Evolutionary conservation across 352 stramenopile genomes (phyloP), one percentile per base, ranked within the genome.

Genomic region (Phytophthora parvispora): DNA sequence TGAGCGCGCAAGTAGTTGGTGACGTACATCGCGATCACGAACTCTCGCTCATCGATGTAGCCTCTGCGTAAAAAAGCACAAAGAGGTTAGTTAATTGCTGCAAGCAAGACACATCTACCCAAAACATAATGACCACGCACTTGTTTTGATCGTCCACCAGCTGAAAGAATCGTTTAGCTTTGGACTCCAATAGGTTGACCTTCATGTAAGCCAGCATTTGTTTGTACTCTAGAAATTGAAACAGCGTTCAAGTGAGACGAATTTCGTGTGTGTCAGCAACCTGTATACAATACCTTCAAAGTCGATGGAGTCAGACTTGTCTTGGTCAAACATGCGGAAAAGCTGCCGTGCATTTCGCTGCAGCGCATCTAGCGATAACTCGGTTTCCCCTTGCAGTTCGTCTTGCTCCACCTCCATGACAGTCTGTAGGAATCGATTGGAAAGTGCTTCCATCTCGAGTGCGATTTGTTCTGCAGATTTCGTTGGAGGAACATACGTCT

Each of bases 251-350:
- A 43, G 49, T 65, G 25, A 67, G 56, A 43, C 38, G 8, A 7
- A 58, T 32, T 22, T 22, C 45, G 43, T 13, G 6, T 13, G 22
- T 28, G 61, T 22, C 22, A 27, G 47, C 38, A 50, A n/a, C 1
- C 20, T 22, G 20, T 4, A 9, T 20, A 8, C 18, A 36, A 9
- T 62, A 93, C 86, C 86, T 59, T 83, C 69, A 66, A 92, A 92
- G 50, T 94, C 84, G 52, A 94, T 94, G 28, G 84, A 89, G 64
- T 92, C 80, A 34, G 86, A 94, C 40, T 80, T 81, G 64, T 94
- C 86, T 27, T 88, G 70, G 38, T 94, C 86, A 54, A 94, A 94
- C 54, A 94, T 80, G 12, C 67, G 70, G 51, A 94, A 94, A 16
- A 94, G 65, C 31, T 92, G 76, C 1, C 76, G 75, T 7, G 84